phyloP scores from a whole-genome alignment of 331 rosid genomes.

The Saraca asoca region DNA sequence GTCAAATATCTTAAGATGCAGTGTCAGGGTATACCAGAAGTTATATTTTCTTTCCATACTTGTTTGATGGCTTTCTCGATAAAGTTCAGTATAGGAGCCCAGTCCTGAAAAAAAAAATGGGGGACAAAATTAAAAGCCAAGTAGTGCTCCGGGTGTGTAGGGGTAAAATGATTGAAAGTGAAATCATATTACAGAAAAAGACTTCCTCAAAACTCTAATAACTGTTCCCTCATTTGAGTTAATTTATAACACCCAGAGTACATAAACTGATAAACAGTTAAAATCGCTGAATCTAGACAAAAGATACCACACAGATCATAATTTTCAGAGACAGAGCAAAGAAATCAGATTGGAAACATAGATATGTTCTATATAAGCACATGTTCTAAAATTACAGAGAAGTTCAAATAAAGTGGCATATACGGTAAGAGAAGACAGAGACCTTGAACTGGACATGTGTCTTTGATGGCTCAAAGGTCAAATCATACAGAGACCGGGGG shows the following conservation, averaged over 20 bases:
- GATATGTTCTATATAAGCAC: background rate
- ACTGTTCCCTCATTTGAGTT: conserved; percentile 20
- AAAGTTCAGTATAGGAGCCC: conserved; percentile 62
- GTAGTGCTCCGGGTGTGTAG: background rate
- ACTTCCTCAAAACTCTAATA: conserved; percentile 15
- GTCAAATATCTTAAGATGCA: conserved; percentile 36
- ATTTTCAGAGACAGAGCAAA: conserved; percentile 14
- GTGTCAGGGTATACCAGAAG: conserved; percentile 50
- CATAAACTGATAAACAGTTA: conserved; percentile 26
- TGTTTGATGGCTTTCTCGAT: conserved; percentile 57
- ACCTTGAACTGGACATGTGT: conserved; percentile 84
- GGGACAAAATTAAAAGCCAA: conserved; percentile 21
- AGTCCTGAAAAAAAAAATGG: conserved; percentile 53
- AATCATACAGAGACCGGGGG: conserved; percentile 76
- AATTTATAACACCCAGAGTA: conserved; percentile 28
- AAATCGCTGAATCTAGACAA: conserved; percentile 27
- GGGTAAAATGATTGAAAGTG: conserved; percentile 19
- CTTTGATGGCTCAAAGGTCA: conserved; percentile 82
- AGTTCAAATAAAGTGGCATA: background rate
- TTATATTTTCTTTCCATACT: conserved; percentile 56
- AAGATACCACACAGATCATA: conserved; percentile 27
- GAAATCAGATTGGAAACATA: conserved; percentile 6
- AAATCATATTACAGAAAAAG: conserved; percentile 18
- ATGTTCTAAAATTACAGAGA: conserved; percentile 15
- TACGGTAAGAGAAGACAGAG: conserved; percentile 29